Evolutionary conservation across 768 basidiomycete species (phyloP), one percentile per base, ranked within the genome.

Genomic region (Xerocomellus chrysenteron): DNA sequence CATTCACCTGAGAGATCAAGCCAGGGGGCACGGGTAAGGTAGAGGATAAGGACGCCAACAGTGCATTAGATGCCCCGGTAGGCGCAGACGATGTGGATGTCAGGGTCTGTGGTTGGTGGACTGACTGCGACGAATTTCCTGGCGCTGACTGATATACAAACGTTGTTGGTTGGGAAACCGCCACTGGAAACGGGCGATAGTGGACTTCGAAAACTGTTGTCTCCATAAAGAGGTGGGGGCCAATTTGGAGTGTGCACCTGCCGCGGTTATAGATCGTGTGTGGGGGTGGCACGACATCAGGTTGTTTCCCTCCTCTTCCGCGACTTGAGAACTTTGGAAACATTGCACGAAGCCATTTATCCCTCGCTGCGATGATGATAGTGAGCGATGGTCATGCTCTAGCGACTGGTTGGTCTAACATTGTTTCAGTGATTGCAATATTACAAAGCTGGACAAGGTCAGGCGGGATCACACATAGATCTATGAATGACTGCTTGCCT

Each of bases 281-380:
- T 0, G 87, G 83, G 3, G 87, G 87, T 40, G 83, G 83, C 26
- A 74, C 67, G 21, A 78, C 73, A 49, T 81, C 78, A 0, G 78
- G 67, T n/a, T 75, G 74, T 63, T 85, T 88, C 54, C 79, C 80
- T 42, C 80, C 81, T 17, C 86, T 82, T 47, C 80, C 72, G 61
- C 83, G 87, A 52, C 80, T 80, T 21, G 87, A 87, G 67, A 90
- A 92, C 64, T 83, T 87, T 26, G 85, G 83, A 59, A 92, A 90
- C 16, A 78, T 81, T 14, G 73, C 68, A 24, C 79, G 75, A 16
- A 92, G 72, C 87, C 88, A 90, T 69, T 79, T 81, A 26, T 89
- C 83, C 40, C 90, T 81, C 30, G 90, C 89, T 90, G 62, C 43
- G 61, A 50, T 52, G 50, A 53, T 48, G 48, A 46, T 37, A 28